Conservation (phyloP, 1,139 yeast species). For the Kluyveromyces sp. region DNA sequence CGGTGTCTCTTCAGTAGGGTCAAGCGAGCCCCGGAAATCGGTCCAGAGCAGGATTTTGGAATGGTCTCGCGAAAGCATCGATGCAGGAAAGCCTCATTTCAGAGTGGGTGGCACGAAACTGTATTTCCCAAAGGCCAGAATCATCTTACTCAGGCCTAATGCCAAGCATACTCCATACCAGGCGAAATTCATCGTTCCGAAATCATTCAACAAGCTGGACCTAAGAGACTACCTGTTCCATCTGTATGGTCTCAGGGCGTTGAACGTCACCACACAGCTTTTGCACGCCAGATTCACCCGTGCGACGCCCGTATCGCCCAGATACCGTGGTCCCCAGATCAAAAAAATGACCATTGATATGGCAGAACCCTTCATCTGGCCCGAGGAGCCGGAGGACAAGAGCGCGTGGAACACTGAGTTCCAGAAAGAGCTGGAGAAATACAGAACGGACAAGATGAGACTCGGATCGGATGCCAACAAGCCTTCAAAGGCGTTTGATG, state of each 20-base stretch:
- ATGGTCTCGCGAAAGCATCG: conserved; percentile 49
- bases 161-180: conserved; percentile 95
- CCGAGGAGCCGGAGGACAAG: conserved; percentile 49
- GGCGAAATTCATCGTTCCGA: conserved; percentile 89
- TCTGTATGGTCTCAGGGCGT: conserved; percentile 79
- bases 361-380: conserved; percentile 93
- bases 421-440: conserved; percentile 36
- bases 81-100: conserved; percentile 69
- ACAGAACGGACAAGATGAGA: conserved; percentile 38
- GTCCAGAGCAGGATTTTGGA: conserved; percentile 28
- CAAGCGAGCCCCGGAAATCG: conserved; percentile 1
- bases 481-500: conserved; percentile 70
- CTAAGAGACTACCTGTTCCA: conserved; percentile 85
- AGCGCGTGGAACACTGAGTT: conserved; percentile 34
- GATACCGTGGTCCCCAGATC: conserved; percentile 72
- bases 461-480: conserved; percentile 65
- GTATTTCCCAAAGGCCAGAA: conserved; percentile 78
- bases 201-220: conserved; percentile 83
- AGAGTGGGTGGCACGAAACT: conserved; percentile 63
- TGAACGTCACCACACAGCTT: conserved; percentile 80
- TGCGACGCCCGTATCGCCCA: conserved; percentile 54
- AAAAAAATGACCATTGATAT: conserved; percentile 94
- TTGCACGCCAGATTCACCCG: conserved; percentile 66
- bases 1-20: background rate
- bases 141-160: conserved; percentile 74